phyloP scores from a whole-genome alignment of 768 basidiomycete genomes.

The Termitomyces sp. region DNA sequence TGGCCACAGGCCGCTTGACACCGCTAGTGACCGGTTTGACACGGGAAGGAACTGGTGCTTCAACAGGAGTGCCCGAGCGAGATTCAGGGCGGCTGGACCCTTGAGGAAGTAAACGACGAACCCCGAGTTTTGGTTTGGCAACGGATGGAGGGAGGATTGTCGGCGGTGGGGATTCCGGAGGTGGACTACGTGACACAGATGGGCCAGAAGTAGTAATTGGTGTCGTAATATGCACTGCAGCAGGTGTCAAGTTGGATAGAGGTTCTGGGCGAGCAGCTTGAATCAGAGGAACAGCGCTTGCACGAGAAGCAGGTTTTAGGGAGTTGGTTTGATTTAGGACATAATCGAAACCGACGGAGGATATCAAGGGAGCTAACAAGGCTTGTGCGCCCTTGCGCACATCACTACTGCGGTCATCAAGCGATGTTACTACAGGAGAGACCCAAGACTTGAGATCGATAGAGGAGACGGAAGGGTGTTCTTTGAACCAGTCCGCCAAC shows the following conservation, averaged over 20 bases:
- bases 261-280: constrained; percentile 70
- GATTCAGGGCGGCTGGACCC: constrained; percentile 52
- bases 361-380: constrained; percentile 71
- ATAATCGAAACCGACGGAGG: constrained; percentile 72
- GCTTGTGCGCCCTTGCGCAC: constrained; percentile 89
- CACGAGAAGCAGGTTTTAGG: constrained; percentile 87
- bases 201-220: constrained; percentile 24
- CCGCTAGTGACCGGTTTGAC: constrained; percentile 30
- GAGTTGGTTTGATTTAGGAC: constrained; percentile 83
- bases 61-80: constrained; percentile 36
- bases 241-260: constrained; percentile 5
- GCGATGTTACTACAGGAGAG: constrained; percentile 58
- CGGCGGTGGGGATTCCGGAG: constrained; percentile 40
- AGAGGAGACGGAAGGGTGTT: constrained; percentile 44
- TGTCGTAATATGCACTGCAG: constrained; percentile 8
- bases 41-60: constrained; percentile 27
- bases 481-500: constrained; percentile 77
- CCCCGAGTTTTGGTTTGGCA: constrained; percentile 49
- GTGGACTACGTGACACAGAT: constrained; percentile 30
- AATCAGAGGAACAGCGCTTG: constrained; percentile 81
- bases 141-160: constrained; percentile 31
- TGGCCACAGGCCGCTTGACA: constrained; percentile 38
- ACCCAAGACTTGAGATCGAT: constrained; percentile 73
- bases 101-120: constrained; percentile 69
- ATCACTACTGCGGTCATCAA: constrained; percentile 90